A percentile compares a stretch with the other conserved stretches of the same genome.
These are phyloP conservation scores for Sergeia podlipaevii DNA, from an alignment of 208 protist genomes.

Conservation along the genomic window DNA sequence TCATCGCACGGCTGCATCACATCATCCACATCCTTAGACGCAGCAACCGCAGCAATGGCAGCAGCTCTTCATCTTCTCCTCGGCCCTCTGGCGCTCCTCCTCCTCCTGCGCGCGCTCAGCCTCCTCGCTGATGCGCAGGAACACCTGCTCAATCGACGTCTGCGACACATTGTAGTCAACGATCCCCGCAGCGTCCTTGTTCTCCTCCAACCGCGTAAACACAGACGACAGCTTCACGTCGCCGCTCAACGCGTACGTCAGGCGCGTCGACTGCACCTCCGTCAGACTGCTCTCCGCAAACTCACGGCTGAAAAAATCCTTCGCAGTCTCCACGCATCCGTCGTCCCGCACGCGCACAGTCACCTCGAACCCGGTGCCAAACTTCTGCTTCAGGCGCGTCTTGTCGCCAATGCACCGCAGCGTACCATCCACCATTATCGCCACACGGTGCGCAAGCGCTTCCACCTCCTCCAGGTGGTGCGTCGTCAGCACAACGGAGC, in stretches of 20 bases:
- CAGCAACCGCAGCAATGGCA: conserved; percentile 16
- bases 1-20: no score
- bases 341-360: conserved; percentile 21
- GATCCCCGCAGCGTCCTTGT: conserved; percentile 33
- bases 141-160: conserved; percentile 86
- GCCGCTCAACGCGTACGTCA: conserved; percentile 41
- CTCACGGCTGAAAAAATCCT: conserved; percentile 29
- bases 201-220: conserved; percentile 39
- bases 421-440: conserved; percentile 88
- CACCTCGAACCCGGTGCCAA: conserved; percentile 64
- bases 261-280: conserved; percentile 31
- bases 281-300: conserved; percentile 27
- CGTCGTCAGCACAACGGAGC: conserved; percentile 87
- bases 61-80: conserved; percentile 7
- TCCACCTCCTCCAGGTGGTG: conserved; percentile 93
- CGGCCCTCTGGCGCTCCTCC: conserved; percentile 10
- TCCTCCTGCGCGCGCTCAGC: conserved; percentile 29
- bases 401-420: conserved; percentile 84
- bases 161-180: conserved; percentile 75
- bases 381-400: conserved; percentile 84
- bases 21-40: neutral
- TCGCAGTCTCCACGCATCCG: conserved; percentile 4
- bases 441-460: conserved; percentile 73
- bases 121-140: conserved; percentile 72
- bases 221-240: conserved; percentile 27